Conservation (phyloP, 371 early-diverging fungal genomes). For the Actinomucor elegans region DNA sequence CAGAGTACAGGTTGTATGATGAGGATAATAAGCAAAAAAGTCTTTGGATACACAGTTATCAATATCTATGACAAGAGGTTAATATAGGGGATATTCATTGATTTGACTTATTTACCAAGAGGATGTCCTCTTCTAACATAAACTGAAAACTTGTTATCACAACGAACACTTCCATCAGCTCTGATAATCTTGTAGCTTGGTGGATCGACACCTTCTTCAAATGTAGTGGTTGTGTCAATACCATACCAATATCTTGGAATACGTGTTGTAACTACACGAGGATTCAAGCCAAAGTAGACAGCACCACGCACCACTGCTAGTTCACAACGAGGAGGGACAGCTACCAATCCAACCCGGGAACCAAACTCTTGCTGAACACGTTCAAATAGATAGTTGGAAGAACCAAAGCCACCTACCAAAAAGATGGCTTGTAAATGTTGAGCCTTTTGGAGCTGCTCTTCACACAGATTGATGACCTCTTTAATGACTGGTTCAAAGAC, state of each 20-base stretch:
- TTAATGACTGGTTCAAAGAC: slow-evolving; percentile 54
- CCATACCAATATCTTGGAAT: slow-evolving; percentile 67
- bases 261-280: slow-evolving; percentile 56
- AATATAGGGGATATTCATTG: neutral
- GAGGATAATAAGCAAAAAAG: slow-evolving; percentile 52
- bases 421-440: slow-evolving; percentile 51
- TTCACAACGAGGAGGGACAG: slow-evolving; percentile 56
- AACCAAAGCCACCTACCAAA: slow-evolving; percentile 65
- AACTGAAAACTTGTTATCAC: slow-evolving; percentile 51
- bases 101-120: neutral
- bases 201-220: slow-evolving; percentile 58
- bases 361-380: slow-evolving; percentile 50
- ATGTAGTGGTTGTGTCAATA: slow-evolving; percentile 59
- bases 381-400: slow-evolving; percentile 59
- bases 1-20: slow-evolving; percentile 52
- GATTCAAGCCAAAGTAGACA: slow-evolving; percentile 61
- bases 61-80: slow-evolving; percentile 5
- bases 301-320: slow-evolving; percentile 54
- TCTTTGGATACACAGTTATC: slow-evolving; percentile 36
- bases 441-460: slow-evolving; percentile 51
- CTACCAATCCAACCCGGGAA: slow-evolving; percentile 40
- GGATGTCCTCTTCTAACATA: slow-evolving; percentile 49
- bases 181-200: slow-evolving; percentile 50
- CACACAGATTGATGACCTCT: slow-evolving; percentile 48
- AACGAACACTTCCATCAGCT: slow-evolving; percentile 51